These are phyloP conservation scores for Sporothrix inflata DNA, from an alignment of 2,329 filamentous ascomycete genomes.

Conservation along the genomic window DNA sequence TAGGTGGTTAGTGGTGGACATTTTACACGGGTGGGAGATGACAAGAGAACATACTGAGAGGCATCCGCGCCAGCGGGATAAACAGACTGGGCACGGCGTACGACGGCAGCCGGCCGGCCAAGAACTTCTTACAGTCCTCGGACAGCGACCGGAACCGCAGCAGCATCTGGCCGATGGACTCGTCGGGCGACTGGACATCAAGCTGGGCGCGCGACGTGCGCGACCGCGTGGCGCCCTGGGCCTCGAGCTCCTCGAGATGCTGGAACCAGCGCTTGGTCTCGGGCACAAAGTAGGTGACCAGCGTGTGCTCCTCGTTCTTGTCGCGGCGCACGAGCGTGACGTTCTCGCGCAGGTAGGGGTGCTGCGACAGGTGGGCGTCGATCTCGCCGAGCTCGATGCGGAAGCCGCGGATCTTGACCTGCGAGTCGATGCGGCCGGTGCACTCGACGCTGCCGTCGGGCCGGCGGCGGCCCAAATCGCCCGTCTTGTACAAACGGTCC, in stretches of 20 bases:
- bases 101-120: conserved; percentile 71
- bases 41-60: no score
- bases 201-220: conserved; percentile 49
- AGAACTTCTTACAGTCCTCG: conserved; percentile 45
- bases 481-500: conserved; percentile 84
- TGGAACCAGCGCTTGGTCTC: conserved; percentile 71
- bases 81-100: conserved; percentile 78
- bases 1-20: background rate
- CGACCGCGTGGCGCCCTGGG: conserved; percentile 49
- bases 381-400: conserved; percentile 94
- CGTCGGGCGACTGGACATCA: conserved; percentile 50
- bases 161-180: conserved; percentile 30
- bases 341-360: conserved; percentile 79
- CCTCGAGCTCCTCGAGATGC: conserved; percentile 54
- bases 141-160: conserved; percentile 30
- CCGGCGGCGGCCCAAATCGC: conserved; percentile 79
- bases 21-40: no score
- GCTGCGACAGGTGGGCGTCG: conserved; percentile 76
- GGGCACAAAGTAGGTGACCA: conserved; percentile 90
- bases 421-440: conserved; percentile 72
- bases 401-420: conserved; percentile 96
- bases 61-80: conserved; percentile 67
- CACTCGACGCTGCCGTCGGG: conserved; percentile 69
- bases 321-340: conserved; percentile 84
- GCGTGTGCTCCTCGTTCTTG: conserved; percentile 78